Conservation (phyloP, 306 rosid genomes). For the Albizia julibrissin region DNA sequence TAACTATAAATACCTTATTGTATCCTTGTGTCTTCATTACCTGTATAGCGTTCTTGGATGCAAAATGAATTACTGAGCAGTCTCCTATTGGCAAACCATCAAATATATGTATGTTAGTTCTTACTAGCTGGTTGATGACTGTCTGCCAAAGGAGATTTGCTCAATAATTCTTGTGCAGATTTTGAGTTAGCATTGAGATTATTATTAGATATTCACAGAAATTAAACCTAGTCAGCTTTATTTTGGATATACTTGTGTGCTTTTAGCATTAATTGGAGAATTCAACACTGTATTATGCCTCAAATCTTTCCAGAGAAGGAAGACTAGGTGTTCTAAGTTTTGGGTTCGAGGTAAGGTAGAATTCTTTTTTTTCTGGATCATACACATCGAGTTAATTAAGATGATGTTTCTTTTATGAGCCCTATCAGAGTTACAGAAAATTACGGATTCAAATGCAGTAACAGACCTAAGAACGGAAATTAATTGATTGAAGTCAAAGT, state of each 20-base stretch:
- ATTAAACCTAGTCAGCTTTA: not conserved
- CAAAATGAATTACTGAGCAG: constrained; percentile 15
- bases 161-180: constrained; percentile 5
- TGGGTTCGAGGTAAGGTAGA: not conserved
- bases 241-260: not conserved
- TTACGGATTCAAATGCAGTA: too few species aligned
- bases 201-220: not conserved
- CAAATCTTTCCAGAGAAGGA: not conserved
- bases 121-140: not conserved
- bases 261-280: not conserved
- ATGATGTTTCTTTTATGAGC: not conserved
- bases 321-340: not conserved
- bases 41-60: not conserved
- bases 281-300: not conserved
- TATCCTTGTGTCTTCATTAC: not conserved
- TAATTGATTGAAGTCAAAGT: not conserved
- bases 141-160: constrained; percentile 36
- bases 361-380: not conserved
- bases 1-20: not conserved
- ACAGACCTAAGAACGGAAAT: too few species aligned
- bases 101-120: not conserved
- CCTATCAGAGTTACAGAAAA: not conserved
- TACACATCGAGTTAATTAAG: not conserved
- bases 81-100: constrained; percentile 27
- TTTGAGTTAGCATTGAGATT: not conserved